Conservation (phyloP, 441 rosid species). For the Capsella rubella region DNA sequence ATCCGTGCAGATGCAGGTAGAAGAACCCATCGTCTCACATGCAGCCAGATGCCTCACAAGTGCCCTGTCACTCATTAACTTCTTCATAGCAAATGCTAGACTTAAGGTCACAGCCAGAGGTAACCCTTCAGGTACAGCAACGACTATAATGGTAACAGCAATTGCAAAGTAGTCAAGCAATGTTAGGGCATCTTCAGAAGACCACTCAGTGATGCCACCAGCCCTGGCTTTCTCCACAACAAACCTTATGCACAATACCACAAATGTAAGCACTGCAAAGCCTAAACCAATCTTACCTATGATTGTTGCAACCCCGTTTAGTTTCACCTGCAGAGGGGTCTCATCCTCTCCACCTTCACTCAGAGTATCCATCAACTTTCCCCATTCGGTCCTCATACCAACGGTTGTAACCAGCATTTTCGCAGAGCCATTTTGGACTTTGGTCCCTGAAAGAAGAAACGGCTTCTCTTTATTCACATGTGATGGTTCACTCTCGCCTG, state of each 20-base stretch:
- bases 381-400: conserved; percentile 65
- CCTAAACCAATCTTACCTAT: conserved; percentile 59
- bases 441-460: conserved; percentile 57
- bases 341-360: conserved; percentile 59
- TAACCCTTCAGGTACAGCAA: conserved; percentile 65
- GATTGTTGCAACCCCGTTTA: conserved; percentile 60
- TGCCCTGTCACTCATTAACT: conserved; percentile 57
- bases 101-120: conserved; percentile 63
- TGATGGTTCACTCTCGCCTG: conserved; percentile 59
- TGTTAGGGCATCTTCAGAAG: conserved; percentile 53
- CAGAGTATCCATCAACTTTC: conserved; percentile 59
- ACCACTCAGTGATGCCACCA: conserved; percentile 48
- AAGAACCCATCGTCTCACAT: conserved; percentile 66
- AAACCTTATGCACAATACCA: conserved; percentile 52
- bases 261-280: conserved; percentile 53
- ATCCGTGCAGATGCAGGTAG: conserved; percentile 57
- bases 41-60: conserved; percentile 63
- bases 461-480: conserved; percentile 48
- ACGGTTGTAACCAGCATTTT: conserved; percentile 60
- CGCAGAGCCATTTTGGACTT: conserved; percentile 60
- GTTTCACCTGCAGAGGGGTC: conserved; percentile 61
- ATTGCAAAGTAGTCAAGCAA: conserved; percentile 54
- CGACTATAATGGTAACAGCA: conserved; percentile 61
- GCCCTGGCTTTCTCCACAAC: conserved; percentile 46
- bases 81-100: conserved; percentile 59